Conservation (phyloP, 139 green algal genomes). For the Coelastrella sp. region DNA sequence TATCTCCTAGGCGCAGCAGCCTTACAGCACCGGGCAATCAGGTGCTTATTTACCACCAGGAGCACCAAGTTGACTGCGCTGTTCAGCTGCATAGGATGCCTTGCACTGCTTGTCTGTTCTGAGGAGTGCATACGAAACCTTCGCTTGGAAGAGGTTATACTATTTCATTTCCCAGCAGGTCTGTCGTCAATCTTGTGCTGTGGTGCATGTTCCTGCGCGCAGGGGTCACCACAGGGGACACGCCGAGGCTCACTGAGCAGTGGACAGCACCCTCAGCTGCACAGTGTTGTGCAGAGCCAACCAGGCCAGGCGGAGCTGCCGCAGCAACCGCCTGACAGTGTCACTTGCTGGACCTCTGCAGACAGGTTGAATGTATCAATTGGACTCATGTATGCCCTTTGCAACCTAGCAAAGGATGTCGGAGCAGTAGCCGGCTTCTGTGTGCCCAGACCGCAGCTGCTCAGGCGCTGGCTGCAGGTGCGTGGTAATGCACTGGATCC, state of each 20-base stretch:
- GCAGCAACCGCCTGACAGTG: background rate
- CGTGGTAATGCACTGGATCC: background rate
- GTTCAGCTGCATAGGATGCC: too few relatives aligned
- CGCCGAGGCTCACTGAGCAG: conserved; percentile 13
- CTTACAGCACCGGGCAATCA: background rate
- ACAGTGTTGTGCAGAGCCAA: background rate
- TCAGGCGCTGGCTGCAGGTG: conserved; percentile 75
- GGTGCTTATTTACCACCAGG: background rate
- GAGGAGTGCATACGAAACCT: too few relatives aligned
- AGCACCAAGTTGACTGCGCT: too few relatives aligned
- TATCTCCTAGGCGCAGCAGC: conserved; percentile 8
- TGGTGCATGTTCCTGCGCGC: background rate
- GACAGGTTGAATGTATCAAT: conserved; percentile 81
- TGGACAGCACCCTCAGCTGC: background rate
- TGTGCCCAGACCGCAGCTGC: conserved; percentile 75
- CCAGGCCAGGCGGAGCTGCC: conserved; percentile 24
- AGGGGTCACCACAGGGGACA: background rate
- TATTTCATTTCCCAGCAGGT: background rate
- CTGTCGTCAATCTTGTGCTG: background rate
- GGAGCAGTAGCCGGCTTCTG: conserved; percentile 63
- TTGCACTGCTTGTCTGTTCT: too few relatives aligned
- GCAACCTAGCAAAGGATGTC: conserved; percentile 53
- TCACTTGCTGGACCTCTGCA: conserved; percentile 66
- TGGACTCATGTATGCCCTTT: conserved; percentile 76
- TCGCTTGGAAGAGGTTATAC: too few relatives aligned